A percentile compares a stretch with the other conserved stretches of the same genome.
These are phyloP conservation scores for Cylindrotheca fusiformis DNA, from an alignment of 108 stramenopile species.

Conservation along the genomic window DNA sequence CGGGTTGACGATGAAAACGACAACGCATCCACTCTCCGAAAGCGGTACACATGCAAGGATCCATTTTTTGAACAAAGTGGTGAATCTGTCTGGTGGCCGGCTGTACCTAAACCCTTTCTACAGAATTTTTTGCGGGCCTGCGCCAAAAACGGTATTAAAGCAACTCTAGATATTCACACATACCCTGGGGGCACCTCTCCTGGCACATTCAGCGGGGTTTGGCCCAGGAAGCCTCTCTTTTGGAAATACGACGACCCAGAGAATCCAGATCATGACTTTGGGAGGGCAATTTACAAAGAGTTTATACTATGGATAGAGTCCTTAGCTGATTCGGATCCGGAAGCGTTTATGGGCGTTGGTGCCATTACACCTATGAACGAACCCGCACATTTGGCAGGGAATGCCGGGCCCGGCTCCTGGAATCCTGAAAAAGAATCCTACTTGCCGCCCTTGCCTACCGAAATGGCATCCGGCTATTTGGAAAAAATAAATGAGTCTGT, in stretches of 20 bases:
- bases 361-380: conserved; percentile 80
- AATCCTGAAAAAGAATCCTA: conserved; percentile 45
- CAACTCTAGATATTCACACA: conserved; percentile 59
- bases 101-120: conserved; percentile 53
- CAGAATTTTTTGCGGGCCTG: conserved; percentile 52
- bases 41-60: conserved; percentile 65
- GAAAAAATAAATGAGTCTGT: conserved; percentile 25
- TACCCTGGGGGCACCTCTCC: conserved; percentile 74
- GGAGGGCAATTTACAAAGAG: conserved; percentile 41
- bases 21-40: conserved; percentile 20
- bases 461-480: conserved; percentile 44
- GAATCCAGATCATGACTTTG: conserved; percentile 50
- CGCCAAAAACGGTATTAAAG: conserved; percentile 21
- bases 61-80: conserved; percentile 44
- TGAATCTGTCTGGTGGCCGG: conserved; percentile 1
- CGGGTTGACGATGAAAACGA: conserved; percentile 20
- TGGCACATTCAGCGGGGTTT: conserved; percentile 77
- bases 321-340: conserved; percentile 40
- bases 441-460: conserved; percentile 52
- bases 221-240: conserved; percentile 62
- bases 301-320: conserved; percentile 61
- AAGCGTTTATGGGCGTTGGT: conserved; percentile 59
- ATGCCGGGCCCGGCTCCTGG: conserved; percentile 38
- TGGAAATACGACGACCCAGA: conserved; percentile 59
- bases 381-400: conserved; percentile 74